phyloP scores from a whole-genome alignment of 257 asterid species.

The Solanum sejunctum region DNA sequence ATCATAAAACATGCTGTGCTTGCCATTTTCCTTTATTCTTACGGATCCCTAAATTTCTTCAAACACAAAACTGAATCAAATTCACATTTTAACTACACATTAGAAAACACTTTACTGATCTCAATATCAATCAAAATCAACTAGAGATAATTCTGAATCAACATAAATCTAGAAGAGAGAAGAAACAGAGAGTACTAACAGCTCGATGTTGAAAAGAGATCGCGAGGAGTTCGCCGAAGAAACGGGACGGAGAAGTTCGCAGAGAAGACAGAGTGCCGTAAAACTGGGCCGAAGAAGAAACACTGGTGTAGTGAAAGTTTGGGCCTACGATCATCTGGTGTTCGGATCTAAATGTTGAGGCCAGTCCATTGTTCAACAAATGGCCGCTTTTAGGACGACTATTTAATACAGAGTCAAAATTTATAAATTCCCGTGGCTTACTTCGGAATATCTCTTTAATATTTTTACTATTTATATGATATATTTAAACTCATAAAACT shows the following conservation, averaged over 20 bases:
- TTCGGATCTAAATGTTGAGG: background rate
- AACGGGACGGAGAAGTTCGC: background rate
- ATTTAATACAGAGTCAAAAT: background rate
- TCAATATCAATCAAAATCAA: background rate
- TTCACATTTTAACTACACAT: background rate
- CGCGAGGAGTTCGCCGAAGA: background rate
- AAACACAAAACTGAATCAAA: background rate
- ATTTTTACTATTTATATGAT: background rate
- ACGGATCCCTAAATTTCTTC: constrained; percentile 2
- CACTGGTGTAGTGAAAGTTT: background rate
- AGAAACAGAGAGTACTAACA: background rate
- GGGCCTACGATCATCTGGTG: background rate
- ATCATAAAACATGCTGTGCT: constrained; percentile 94
- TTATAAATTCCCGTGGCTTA: no score
- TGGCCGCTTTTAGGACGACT: background rate
- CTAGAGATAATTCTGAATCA: background rate
- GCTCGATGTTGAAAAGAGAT: background rate
- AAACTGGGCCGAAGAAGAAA: background rate
- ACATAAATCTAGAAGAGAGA: background rate
- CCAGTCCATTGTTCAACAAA: background rate
- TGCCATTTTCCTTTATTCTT: constrained; percentile 31
- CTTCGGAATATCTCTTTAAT: background rate
- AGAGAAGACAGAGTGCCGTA: background rate
- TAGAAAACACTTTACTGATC: background rate
- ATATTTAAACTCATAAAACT: background rate